Base-by-base conservation (phyloP, 2,329 filamentous ascomycete genomes). In the Cordyceps cateniannulata region DNA sequence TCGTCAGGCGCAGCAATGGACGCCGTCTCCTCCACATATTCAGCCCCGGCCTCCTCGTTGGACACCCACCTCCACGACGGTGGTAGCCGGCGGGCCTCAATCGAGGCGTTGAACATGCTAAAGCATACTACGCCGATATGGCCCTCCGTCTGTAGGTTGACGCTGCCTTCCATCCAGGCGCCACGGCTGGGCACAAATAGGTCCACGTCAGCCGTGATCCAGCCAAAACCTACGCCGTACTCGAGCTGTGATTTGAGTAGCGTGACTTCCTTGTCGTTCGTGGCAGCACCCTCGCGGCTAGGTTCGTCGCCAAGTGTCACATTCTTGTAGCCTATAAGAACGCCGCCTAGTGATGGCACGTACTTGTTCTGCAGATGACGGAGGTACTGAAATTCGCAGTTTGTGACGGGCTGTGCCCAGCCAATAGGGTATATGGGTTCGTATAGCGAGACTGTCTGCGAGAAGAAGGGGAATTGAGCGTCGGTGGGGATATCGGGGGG, bases 51-150 rank as follows among this genome's bases (percentile, higher is more conserved):
- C 7, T 73, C 69, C 59, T 76, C 78, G 38, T 85, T 80, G 12
- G 86, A 84, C 18, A 91, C 81, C 88, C 91, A 98, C 63, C 79
- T 85, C 95, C 93, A 99, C 25, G 83, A 82, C 16, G 77, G 73
- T 0, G 95, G 95, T 18, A 99, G 78, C 40, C 90, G 81, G 63
- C 84, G 84, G 24, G 87, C 81, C 68, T 93, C 89, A 62, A 99
- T 90, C 48, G 88, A 91, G 1, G 93, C 90, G 66, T 95, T 96
- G 80, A 98, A 98, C 65, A 91, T 85, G 72, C 93, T 93, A 76
- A 91, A 93, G 72, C 91, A 95, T 12, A 96, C 85, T 3, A 97
- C 83, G 22, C 93, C 93, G 7, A 99, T 81, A 70, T 97, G 91
- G 7, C 91, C 91, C 67, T 95, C 90, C 52, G 89, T 93, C 71